These are phyloP conservation scores for Epichloe amarillans DNA, from an alignment of 2,329 filamentous ascomycete species.

Conservation along the genomic window DNA sequence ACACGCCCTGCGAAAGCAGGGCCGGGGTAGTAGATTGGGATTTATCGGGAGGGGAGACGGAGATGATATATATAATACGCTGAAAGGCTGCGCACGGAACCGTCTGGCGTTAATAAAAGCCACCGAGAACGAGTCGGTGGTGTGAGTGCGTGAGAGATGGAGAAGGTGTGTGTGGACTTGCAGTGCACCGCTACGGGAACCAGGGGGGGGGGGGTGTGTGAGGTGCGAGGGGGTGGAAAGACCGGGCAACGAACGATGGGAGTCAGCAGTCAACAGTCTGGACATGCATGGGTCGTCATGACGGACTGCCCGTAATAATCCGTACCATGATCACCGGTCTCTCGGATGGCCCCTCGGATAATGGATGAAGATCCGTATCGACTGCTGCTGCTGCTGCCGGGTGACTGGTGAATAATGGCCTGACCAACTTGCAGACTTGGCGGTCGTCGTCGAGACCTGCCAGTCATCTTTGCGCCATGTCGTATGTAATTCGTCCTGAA, in stretches of 20 bases:
- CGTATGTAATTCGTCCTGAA: too few species aligned
- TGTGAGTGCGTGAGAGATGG: not conserved
- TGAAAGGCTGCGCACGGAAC: not conserved
- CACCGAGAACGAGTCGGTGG: not conserved
- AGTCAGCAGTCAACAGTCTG: not conserved
- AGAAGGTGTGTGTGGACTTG: not conserved
- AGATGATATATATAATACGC: slow-evolving; percentile 5
- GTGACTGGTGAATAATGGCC: too few species aligned
- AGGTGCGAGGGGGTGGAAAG: not conserved
- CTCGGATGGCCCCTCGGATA: too few species aligned
- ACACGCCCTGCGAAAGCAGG: slow-evolving; percentile 6
- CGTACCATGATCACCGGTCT: not conserved
- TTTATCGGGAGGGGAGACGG: not conserved
- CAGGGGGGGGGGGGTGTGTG: not conserved
- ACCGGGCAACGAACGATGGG: not conserved
- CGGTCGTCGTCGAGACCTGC: too few species aligned
- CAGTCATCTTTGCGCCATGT: too few species aligned
- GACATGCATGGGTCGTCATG: not conserved
- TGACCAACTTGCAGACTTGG: too few species aligned
- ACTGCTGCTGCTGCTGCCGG: too few species aligned
- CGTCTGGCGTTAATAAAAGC: not conserved
- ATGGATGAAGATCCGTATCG: too few species aligned
- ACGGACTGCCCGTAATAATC: not conserved
- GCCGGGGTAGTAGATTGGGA: not conserved
- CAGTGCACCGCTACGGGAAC: not conserved